A percentile compares a stretch with the other conserved stretches of the same genome.
Evolutionary conservation across 148 eudicot genomes (phyloP).

Genomic region (Vaccinium corymbosum): DNA sequence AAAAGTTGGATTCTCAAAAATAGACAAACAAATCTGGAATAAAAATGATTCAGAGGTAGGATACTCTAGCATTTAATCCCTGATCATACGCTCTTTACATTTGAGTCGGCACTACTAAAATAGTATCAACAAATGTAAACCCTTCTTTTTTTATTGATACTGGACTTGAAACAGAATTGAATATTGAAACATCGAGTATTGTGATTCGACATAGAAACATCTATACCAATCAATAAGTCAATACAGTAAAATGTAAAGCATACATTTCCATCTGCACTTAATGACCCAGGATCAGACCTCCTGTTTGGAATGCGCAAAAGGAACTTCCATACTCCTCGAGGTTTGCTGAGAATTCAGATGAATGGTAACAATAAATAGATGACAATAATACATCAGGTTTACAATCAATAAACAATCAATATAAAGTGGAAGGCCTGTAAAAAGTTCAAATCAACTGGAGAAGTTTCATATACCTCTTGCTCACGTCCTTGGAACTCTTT

Average conservation of each 20-base stretch:
- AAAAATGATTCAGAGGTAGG: background rate
- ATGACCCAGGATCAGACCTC: slow-evolving; percentile 38
- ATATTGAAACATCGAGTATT: background rate
- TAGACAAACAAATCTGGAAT: too few relatives aligned
- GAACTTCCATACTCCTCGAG: slow-evolving; percentile 71
- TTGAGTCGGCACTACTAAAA: background rate
- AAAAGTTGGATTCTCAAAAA: too few relatives aligned
- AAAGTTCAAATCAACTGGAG: slow-evolving; percentile 6
- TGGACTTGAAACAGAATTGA: background rate
- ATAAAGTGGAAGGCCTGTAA: slow-evolving; percentile 1
- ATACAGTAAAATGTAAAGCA: slow-evolving; percentile 22
- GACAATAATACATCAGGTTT: background rate
- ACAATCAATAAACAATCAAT: background rate
- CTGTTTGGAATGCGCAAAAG: slow-evolving; percentile 43
- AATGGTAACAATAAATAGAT: slow-evolving; percentile 3
- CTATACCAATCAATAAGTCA: background rate
- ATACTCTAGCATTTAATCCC: slow-evolving; percentile 6
- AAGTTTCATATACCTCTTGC: slow-evolving; percentile 44
- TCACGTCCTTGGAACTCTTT: slow-evolving; percentile 25
- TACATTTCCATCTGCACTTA: slow-evolving; percentile 44
- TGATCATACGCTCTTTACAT: slow-evolving; percentile 3
- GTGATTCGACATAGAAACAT: background rate
- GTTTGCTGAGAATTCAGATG: slow-evolving; percentile 35
- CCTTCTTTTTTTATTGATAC: background rate
- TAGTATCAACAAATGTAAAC: background rate